phyloP scores from a whole-genome alignment of 2,329 filamentous ascomycete species.

The Thielaviopsis ethacetica region DNA sequence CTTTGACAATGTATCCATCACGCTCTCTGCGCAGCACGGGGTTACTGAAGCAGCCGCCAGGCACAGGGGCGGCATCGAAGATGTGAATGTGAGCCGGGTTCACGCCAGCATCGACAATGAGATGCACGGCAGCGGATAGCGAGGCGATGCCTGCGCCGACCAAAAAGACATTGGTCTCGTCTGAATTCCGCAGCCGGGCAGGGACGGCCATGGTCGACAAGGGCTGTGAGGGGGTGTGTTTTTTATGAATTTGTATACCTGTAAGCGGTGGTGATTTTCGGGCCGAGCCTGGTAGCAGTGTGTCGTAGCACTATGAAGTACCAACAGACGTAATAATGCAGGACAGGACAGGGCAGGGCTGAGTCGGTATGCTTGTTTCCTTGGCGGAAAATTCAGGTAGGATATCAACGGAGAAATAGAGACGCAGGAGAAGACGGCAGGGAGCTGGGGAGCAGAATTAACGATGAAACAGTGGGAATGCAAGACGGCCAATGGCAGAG shows the following conservation, averaged over 20 bases:
- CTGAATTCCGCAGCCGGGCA: neutral
- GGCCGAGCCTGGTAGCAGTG: neutral
- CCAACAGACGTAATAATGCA: too few species aligned
- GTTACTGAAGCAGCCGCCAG: constrained; percentile 19
- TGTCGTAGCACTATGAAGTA: too few species aligned
- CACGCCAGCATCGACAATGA: constrained; percentile 20
- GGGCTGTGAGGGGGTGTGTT: neutral
- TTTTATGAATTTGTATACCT: neutral
- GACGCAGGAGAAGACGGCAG: neutral
- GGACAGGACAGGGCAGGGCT: neutral
- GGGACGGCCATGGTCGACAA: neutral
- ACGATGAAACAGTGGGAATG: neutral
- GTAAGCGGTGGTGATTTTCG: neutral
- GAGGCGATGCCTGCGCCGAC: constrained; percentile 21
- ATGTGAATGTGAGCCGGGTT: constrained; percentile 20
- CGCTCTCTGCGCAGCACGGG: constrained; percentile 15
- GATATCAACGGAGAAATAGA: neutral
- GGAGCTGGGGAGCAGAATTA: neutral
- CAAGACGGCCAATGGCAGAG: too few species aligned
- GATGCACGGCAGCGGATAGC: constrained; percentile 21
- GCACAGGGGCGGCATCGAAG: constrained; percentile 18
- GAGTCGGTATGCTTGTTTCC: neutral
- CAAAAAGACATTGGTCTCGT: constrained; percentile 17
- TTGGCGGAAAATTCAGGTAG: neutral
- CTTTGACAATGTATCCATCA: constrained; percentile 21